Percentiles rank a stretch among this genome's conserved stretches.
Conservation (phyloP, 2,329 filamentous ascomycete genomes). For the Colletotrichum liaoningense region DNA sequence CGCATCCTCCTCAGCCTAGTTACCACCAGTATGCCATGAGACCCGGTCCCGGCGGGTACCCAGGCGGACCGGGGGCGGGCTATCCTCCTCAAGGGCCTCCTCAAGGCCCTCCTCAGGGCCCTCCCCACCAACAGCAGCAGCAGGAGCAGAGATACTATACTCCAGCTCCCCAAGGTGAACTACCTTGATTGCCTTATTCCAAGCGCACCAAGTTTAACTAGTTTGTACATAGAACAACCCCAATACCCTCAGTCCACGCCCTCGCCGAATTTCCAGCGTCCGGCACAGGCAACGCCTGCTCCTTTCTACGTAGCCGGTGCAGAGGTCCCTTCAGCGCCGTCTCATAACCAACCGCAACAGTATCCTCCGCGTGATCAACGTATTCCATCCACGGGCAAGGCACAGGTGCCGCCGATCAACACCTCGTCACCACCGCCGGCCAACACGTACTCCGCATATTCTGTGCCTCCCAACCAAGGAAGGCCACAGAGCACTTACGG, state of each 20-base stretch:
- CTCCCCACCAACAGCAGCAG: conserved; percentile 25
- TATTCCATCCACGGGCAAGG: conserved; percentile 58
- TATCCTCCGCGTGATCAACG: conserved; percentile 63
- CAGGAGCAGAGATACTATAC: conserved; percentile 72
- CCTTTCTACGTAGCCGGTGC: conserved; percentile 75
- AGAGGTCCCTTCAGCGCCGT: conserved; percentile 59
- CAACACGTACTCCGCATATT: conserved; percentile 61
- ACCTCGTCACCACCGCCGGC: conserved; percentile 63
- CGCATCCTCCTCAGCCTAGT: conserved; percentile 84
- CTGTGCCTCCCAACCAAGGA: conserved; percentile 57
- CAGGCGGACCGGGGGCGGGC: conserved; percentile 43
- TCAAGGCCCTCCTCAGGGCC: conserved; percentile 41
- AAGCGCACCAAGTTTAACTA: conserved; percentile 43
- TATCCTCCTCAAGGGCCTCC: conserved; percentile 56
- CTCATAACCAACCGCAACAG: conserved; percentile 52
- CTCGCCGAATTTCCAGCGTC: conserved; percentile 66
- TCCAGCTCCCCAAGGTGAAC: conserved; percentile 64
- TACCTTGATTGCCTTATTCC: conserved; percentile 33
- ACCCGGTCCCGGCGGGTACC: conserved; percentile 60
- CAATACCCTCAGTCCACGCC: conserved; percentile 61
- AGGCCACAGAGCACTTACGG: conserved; percentile 77
- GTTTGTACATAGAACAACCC: conserved; percentile 50
- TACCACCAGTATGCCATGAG: conserved; percentile 77
- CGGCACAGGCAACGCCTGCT: conserved; percentile 60
- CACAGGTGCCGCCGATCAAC: conserved; percentile 62